These are phyloP conservation scores for Orbilia oligospora DNA, from an alignment of 2,329 filamentous ascomycete species.

Conservation along the genomic window DNA sequence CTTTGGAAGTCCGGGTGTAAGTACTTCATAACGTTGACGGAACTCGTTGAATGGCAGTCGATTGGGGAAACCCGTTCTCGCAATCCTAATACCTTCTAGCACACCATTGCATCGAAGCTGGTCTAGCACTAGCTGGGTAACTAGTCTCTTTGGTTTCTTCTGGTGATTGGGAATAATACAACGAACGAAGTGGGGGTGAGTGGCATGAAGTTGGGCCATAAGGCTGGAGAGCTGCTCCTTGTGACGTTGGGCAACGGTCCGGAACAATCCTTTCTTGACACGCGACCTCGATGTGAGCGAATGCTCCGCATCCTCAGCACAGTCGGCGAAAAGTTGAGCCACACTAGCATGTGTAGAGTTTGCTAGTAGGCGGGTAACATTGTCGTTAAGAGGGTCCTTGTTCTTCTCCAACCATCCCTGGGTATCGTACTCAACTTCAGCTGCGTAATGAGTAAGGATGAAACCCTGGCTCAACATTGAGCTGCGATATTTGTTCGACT, in stretches of 20 bases:
- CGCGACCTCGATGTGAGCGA: conserved; percentile 79
- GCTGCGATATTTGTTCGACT: conserved; percentile 90
- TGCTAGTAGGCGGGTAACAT: conserved; percentile 89
- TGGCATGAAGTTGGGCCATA: conserved; percentile 94
- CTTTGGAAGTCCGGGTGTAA: conserved; percentile 88
- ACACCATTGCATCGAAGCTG: conserved; percentile 99
- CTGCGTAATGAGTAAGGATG: conserved; percentile 95
- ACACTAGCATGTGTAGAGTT: conserved; percentile 86
- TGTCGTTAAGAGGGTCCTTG: conserved; percentile 98
- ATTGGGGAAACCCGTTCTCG: conserved; percentile 96
- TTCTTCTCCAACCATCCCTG: conserved; percentile 98
- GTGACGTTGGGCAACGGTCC: conserved; percentile 94
- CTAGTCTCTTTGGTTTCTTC: conserved; percentile 93
- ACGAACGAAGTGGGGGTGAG: conserved; percentile 97
- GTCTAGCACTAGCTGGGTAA: conserved; percentile 91
- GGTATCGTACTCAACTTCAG: conserved; percentile 97
- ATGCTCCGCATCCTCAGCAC: conserved; percentile 81
- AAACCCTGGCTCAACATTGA: conserved; percentile 92
- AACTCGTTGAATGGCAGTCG: conserved; percentile 93
- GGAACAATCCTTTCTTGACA: conserved; percentile 97
- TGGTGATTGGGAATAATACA: conserved; percentile 99
- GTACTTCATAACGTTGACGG: conserved; percentile 92
- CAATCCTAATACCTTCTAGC: conserved; percentile 97
- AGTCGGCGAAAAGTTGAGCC: conserved; percentile 87
- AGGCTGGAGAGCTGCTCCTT: conserved; percentile 98